These are phyloP conservation scores for Neurospora cerealis DNA, from an alignment of 495 filamentous ascomycete genomes.

Conservation along the genomic window DNA sequence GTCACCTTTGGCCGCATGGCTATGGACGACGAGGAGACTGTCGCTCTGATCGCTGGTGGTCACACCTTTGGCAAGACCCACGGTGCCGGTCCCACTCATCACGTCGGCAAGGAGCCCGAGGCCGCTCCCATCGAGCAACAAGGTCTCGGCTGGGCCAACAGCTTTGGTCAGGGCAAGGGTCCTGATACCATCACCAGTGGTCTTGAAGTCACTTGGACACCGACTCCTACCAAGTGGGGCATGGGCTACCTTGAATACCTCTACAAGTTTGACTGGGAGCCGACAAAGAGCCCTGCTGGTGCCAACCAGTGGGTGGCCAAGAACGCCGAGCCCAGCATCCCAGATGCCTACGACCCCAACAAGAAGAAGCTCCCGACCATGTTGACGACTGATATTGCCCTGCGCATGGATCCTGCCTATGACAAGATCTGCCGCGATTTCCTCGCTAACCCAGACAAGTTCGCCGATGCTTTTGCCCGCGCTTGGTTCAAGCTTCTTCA, in stretches of 20 bases:
- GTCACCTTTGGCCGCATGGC: slow-evolving; percentile 64
- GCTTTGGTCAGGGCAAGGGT: slow-evolving; percentile 48
- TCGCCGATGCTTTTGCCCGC: slow-evolving; percentile 53
- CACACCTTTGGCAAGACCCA: slow-evolving; percentile 70
- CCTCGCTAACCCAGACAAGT: slow-evolving; percentile 53
- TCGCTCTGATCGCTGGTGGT: slow-evolving; percentile 63
- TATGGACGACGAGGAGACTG: slow-evolving; percentile 71
- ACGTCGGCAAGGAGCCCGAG: slow-evolving; percentile 55
- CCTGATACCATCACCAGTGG: slow-evolving; percentile 61
- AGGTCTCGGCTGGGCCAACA: slow-evolving; percentile 58
- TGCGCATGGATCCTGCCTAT: slow-evolving; percentile 57
- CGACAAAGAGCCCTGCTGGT: slow-evolving; percentile 60
- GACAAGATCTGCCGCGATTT: slow-evolving; percentile 63
- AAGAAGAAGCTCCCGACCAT: slow-evolving; percentile 59
- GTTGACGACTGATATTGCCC: slow-evolving; percentile 61
- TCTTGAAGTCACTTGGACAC: slow-evolving; percentile 66
- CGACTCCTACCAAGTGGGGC: slow-evolving; percentile 58
- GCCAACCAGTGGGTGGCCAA: slow-evolving; percentile 67
- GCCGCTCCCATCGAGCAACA: slow-evolving; percentile 51
- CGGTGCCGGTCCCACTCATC: slow-evolving; percentile 48
- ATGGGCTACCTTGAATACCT: slow-evolving; percentile 60
- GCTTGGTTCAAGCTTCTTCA: slow-evolving; percentile 75
- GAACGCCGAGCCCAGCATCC: slow-evolving; percentile 51
- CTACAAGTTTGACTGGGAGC: slow-evolving; percentile 68
- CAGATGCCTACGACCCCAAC: slow-evolving; percentile 53